These are phyloP conservation scores for Tulasnella sp. DNA, from an alignment of 768 basidiomycete species.

Conservation along the genomic window DNA sequence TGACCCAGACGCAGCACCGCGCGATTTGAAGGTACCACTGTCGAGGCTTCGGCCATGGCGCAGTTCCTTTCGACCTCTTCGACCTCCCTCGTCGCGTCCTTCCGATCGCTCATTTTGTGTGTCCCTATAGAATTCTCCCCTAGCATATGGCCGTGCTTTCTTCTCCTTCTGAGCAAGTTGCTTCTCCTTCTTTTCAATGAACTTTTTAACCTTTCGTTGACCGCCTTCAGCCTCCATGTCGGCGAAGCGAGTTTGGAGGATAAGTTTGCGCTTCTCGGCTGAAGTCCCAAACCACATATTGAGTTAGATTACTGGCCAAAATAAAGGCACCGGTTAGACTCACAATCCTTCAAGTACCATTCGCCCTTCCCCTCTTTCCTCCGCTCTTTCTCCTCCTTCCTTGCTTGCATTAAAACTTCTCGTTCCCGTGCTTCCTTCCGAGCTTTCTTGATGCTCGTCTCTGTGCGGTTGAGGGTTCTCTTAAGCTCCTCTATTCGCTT, in stretches of 20 bases:
- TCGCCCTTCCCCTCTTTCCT: conserved; percentile 69
- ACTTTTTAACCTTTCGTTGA: conserved; percentile 76
- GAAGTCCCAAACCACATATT: conserved; percentile 6
- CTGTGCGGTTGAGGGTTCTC: conserved; percentile 52
- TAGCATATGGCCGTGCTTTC: conserved; percentile 65
- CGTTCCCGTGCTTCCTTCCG: conserved; percentile 65
- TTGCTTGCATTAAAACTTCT: conserved; percentile 55
- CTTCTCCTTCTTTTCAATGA: conserved; percentile 82
- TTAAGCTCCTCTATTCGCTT: conserved; percentile 32
- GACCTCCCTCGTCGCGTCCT: neutral
- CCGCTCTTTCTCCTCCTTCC: conserved; percentile 62
- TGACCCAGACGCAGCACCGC: neutral
- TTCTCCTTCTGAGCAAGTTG: conserved; percentile 89
- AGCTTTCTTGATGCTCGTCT: conserved; percentile 73
- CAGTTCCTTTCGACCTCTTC: conserved; percentile 5
- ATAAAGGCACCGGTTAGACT: conserved; percentile 34
- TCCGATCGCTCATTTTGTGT: neutral
- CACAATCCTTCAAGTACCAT: conserved; percentile 85
- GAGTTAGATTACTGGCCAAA: conserved; percentile 11
- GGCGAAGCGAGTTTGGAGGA: conserved; percentile 73
- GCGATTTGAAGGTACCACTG: neutral
- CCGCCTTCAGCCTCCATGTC: conserved; percentile 75
- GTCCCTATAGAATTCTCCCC: conserved; percentile 30
- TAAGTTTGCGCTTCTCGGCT: conserved; percentile 76
- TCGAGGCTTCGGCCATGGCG: neutral